Base-by-base conservation (phyloP, 805 yeast species). In the Pichia insulana region DNA sequence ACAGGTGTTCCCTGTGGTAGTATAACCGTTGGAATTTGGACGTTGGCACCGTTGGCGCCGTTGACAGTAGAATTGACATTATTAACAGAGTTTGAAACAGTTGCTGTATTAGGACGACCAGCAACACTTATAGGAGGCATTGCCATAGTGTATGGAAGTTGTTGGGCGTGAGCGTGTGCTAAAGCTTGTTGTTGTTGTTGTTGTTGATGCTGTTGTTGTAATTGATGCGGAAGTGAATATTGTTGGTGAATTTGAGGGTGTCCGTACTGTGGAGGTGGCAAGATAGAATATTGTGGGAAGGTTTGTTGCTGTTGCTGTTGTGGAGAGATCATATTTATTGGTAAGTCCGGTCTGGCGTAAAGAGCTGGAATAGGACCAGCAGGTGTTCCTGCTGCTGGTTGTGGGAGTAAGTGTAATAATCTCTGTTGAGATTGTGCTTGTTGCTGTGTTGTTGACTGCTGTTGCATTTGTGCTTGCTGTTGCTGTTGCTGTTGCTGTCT, bases 241-340 rank as follows among this genome's bases (percentile, higher is more conserved):
- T 22, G 25, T 8, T 22, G 32, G 17, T 3, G 19, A 15, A 19
- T 22, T 33, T 22, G 31, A n/a, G n/a, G n/a, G 20, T 16, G 36
- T 25, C 17, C 35, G 20, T 30, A 12, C 22, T 22, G 26, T 16
- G 13, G 19, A 22, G 15, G 15, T 13, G 22, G 17, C n/a, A 31
- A 40, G 8, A 22, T 5, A 8, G 25, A 22, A 10, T 25, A 16
- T 11, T 37, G 38, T 15, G 7, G 15, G 7, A 27, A 34, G 28
- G 33, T 37, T 31, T 40, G 36, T 26, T 37, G 41, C 30, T 36
- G 43, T 17, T 39, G 42, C 11, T 32, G 33, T 32, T 31, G 44
- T 22, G 30, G 40, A 8, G 25, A 6, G 8, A 22, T 22, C 25
- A 22, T 22, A 8, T 22, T 22, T 22, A 22, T 22, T 22, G 25